A percentile compares a stretch with the other conserved stretches of the same genome.
Conservation (phyloP, 306 rosid species). For the Astragalus membranaceus region DNA sequence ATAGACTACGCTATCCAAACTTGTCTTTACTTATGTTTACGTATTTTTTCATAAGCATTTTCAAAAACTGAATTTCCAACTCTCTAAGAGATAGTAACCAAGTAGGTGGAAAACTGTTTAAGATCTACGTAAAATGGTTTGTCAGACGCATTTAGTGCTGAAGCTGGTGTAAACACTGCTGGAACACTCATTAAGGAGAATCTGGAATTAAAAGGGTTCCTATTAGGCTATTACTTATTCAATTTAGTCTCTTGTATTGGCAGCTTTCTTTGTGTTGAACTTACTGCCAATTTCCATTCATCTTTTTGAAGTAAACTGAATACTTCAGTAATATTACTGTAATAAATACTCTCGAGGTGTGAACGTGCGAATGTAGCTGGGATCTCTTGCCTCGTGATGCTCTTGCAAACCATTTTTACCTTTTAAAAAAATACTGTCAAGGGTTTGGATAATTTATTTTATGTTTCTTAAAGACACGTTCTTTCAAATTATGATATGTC, state of each 20-base stretch:
- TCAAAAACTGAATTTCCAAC: neutral
- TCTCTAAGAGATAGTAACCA: neutral
- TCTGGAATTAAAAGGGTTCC: neutral
- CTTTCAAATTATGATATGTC: neutral
- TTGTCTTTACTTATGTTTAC: neutral
- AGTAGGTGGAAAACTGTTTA: neutral
- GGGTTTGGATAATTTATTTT: neutral
- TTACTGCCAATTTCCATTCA: neutral
- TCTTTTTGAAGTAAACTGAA: neutral
- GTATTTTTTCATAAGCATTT: slow-evolving; percentile 3
- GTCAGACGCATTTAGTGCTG: neutral
- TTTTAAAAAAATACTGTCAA: too few relatives aligned
- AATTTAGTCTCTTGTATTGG: neutral
- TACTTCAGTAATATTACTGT: neutral
- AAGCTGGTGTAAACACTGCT: neutral
- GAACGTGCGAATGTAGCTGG: too few relatives aligned
- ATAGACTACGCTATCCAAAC: neutral
- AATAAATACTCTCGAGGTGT: neutral
- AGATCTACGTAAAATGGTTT: neutral
- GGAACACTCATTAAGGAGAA: neutral
- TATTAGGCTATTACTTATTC: neutral
- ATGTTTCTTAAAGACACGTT: neutral
- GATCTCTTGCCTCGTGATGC: too few relatives aligned
- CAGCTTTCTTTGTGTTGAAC: neutral
- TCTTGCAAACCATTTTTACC: too few relatives aligned